phyloP scores from a whole-genome alignment of 805 yeast species.

The Yarrowia sp. region DNA sequence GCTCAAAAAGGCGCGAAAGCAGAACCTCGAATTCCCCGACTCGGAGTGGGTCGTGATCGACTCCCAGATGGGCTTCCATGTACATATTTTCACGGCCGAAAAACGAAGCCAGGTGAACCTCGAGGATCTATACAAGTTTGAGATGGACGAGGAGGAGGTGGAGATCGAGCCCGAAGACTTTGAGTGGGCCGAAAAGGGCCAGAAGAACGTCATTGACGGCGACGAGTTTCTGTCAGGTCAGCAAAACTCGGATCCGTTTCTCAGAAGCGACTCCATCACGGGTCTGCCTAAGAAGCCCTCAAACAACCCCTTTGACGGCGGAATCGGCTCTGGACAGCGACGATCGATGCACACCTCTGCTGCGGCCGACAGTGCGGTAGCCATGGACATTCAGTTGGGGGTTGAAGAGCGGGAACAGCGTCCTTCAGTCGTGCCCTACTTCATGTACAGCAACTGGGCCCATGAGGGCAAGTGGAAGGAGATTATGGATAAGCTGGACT shows the following conservation, averaged over 20 bases:
- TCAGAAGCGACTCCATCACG: slow-evolving; percentile 9
- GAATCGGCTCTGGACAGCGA: slow-evolving; percentile 24
- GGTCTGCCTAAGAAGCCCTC: slow-evolving; percentile 21
- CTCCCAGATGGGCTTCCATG: slow-evolving; percentile 63
- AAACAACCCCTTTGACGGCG: slow-evolving; percentile 28
- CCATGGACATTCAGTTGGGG: not conserved
- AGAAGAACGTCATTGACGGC: slow-evolving; percentile 14
- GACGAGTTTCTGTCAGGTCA: slow-evolving; percentile 30
- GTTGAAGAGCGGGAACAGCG: not conserved
- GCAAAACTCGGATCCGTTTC: slow-evolving; percentile 17
- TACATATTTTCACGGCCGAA: slow-evolving; percentile 76
- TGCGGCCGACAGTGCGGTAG: not conserved
- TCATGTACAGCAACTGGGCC: slow-evolving; percentile 30
- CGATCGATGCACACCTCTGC: slow-evolving; percentile 14
- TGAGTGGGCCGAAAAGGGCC: slow-evolving; percentile 18
- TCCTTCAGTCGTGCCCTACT: not conserved
- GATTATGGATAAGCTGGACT: slow-evolving; percentile 1
- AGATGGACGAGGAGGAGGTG: slow-evolving; percentile 37
- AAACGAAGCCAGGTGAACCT: slow-evolving; percentile 72
- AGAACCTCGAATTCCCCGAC: slow-evolving; percentile 53
- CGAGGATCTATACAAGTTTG: slow-evolving; percentile 57
- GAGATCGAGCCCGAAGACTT: slow-evolving; percentile 26
- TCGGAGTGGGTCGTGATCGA: slow-evolving; percentile 82
- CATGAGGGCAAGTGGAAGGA: not conserved
- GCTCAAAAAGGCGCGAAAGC: slow-evolving; percentile 60